Conservation (phyloP, 2,329 filamentous ascomycete genomes). For the Sporothrix protearum region DNA sequence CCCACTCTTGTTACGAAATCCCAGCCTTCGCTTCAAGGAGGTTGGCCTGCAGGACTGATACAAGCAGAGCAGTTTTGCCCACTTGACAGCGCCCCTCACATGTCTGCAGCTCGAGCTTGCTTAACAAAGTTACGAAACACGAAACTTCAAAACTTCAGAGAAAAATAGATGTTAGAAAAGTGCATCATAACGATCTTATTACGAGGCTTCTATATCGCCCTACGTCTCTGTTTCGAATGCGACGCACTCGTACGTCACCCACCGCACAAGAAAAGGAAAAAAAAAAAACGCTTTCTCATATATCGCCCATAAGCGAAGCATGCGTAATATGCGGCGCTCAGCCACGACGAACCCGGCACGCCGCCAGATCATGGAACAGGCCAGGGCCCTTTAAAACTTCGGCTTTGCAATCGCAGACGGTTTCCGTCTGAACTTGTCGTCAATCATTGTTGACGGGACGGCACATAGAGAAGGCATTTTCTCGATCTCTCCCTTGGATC, state of each 20-base stretch:
- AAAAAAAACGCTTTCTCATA: neutral
- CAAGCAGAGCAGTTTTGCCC: neutral
- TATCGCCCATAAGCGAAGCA: neutral
- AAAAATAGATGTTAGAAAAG: too few species aligned
- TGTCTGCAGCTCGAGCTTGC: neutral
- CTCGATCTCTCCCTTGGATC: neutral
- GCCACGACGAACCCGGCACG: slow-evolving; percentile 7
- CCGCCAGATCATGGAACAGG: neutral
- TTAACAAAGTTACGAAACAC: neutral
- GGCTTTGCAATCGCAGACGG: slow-evolving; percentile 10
- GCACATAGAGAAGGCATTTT: neutral
- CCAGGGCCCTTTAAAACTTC: slow-evolving; percentile 1
- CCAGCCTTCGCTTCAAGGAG: neutral
- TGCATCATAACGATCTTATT: neutral
- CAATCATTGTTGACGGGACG: neutral
- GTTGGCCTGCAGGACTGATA: too few species aligned
- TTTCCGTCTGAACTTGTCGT: slow-evolving; percentile 17
- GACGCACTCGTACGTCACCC: neutral
- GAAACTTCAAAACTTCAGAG: neutral
- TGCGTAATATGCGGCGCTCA: slow-evolving; percentile 4
- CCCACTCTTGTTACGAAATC: neutral
- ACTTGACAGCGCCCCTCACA: neutral
- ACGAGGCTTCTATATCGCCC: too few species aligned
- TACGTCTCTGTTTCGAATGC: neutral
- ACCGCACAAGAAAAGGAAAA: too few species aligned